These are phyloP conservation scores for Phyllosticta citribraziliensis DNA, from an alignment of 2,329 filamentous ascomycete species.

Conservation along the genomic window DNA sequence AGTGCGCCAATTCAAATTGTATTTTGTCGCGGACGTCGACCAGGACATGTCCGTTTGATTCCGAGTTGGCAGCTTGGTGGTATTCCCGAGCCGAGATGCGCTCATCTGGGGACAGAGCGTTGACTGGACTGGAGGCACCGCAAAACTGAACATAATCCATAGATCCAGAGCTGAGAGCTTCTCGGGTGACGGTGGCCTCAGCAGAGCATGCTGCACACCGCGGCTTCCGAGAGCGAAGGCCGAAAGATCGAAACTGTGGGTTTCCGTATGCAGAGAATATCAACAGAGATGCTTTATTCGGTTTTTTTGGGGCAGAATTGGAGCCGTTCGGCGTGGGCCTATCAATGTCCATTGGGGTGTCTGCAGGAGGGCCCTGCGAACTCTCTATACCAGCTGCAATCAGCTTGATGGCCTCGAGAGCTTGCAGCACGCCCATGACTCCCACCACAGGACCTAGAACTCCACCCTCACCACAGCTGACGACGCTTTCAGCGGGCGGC, in stretches of 20 bases:
- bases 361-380: not conserved
- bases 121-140: conserved; percentile 49
- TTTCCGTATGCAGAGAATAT: conserved; percentile 46
- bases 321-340: conserved; percentile 11
- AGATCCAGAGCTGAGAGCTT: conserved; percentile 53
- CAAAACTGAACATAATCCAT: conserved; percentile 85
- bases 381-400: conserved; percentile 38
- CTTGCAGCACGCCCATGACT: conserved; percentile 85
- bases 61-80: conserved; percentile 18
- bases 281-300: conserved; percentile 32
- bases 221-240: conserved; percentile 57
- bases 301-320: conserved; percentile 17
- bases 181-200: conserved; percentile 50
- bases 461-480: conserved; percentile 85
- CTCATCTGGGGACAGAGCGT: conserved; percentile 51
- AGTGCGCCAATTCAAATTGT: conserved; percentile 70
- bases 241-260: conserved; percentile 61
- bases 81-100: conserved; percentile 59
- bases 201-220: conserved; percentile 71
- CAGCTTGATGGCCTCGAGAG: conserved; percentile 80
- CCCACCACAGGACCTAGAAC: conserved; percentile 90
- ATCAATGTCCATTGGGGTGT: conserved; percentile 4
- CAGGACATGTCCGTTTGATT: conserved; percentile 37
- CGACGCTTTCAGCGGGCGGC: conserved; percentile 70
- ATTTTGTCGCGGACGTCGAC: conserved; percentile 79